phyloP scores from a whole-genome alignment of 2,329 filamentous ascomycete species.

The Helminthosporium solani region DNA sequence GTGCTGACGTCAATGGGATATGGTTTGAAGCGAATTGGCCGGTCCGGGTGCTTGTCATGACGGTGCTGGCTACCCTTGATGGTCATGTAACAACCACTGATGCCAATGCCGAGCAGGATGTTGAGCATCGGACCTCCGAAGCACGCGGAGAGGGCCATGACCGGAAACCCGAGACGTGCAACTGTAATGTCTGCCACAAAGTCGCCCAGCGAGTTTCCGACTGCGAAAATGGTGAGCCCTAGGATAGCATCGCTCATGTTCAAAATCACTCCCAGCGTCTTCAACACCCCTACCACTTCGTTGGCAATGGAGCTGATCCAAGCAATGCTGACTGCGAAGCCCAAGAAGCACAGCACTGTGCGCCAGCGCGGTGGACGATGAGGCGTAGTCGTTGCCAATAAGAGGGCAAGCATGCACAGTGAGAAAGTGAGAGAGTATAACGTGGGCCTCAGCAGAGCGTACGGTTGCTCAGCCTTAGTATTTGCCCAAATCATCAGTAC shows the following conservation, averaged over 20 bases:
- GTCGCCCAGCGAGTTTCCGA: constrained; percentile 93
- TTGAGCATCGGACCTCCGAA: constrained; percentile 99
- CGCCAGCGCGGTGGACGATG: constrained; percentile 70
- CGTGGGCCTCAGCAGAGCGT: constrained; percentile 59
- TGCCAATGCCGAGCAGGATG: constrained; percentile 90
- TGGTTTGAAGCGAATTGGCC: constrained; percentile 66
- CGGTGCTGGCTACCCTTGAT: constrained; percentile 66
- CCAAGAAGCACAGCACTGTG: constrained; percentile 78
- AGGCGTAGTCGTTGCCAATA: constrained; percentile 69
- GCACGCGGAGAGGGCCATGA: constrained; percentile 93
- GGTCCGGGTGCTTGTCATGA: constrained; percentile 66
- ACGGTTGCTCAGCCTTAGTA: constrained; percentile 56
- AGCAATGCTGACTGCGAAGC: constrained; percentile 86
- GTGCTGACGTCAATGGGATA: constrained; percentile 84
- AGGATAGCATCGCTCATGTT: constrained; percentile 94
- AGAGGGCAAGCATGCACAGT: constrained; percentile 62
- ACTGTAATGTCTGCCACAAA: constrained; percentile 94
- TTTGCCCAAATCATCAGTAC: constrained; percentile 75
- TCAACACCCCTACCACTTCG: constrained; percentile 92
- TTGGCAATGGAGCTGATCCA: constrained; percentile 97
- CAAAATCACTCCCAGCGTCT: constrained; percentile 86
- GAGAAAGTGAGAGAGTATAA: constrained; percentile 56
- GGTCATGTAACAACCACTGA: constrained; percentile 87
- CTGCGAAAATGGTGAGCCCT: constrained; percentile 91
- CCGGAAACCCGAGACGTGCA: constrained; percentile 86